Base-by-base conservation (phyloP, 2,329 filamentous ascomycete species). In the Fusarium verticillioides region DNA sequence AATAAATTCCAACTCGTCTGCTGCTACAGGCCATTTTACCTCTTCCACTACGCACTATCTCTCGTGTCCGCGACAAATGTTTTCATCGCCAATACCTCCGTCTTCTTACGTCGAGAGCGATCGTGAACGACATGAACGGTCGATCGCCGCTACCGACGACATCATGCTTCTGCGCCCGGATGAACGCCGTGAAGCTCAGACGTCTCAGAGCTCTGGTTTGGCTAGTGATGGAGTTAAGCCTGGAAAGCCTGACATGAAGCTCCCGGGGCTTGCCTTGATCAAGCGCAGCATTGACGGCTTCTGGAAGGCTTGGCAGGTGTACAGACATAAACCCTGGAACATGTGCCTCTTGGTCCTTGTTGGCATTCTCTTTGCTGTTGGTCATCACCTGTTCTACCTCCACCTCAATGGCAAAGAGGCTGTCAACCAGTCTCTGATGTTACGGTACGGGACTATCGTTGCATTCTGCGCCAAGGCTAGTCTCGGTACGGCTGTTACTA, bases 361-460 rank as follows among this genome's bases (percentile, higher is more conserved):
- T 37, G 49, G 49, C 23, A 37, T 2, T 4, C 12, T 53, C 0
- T 53, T 53, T 2, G 49, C 32, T 6, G 5, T 53, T 21, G 13
- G 32, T 0, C 32, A 53, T 12, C 49, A 53, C 18, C 9, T 53
- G 1, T 37, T 53, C 7, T 53, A 53, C 9, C 7, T 36, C 2
- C 3, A 2, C 2, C 49, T 53, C 2, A 2, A 37, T 4, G 32
- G 23, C 6, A 36, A 4, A 53, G 49, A 53, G 1, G 49, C 49
- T 16, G 0, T 53, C 7, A 53, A 53, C 23, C 49, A 53, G 5
- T 26, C 32, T 1, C 0, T 53, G 7, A 37, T 53, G 49, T 0
- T 28, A 21, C 32, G 23, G 0, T 53, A 53, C 0, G 49, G 49
- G 0, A 53, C 49, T 0, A 0, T 4, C 23, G 1, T 53, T 7